A percentile compares a stretch with the other conserved stretches of the same genome.
Evolutionary conservation across 441 rosid genomes (phyloP).

Genomic region (Gossypium aridum): DNA sequence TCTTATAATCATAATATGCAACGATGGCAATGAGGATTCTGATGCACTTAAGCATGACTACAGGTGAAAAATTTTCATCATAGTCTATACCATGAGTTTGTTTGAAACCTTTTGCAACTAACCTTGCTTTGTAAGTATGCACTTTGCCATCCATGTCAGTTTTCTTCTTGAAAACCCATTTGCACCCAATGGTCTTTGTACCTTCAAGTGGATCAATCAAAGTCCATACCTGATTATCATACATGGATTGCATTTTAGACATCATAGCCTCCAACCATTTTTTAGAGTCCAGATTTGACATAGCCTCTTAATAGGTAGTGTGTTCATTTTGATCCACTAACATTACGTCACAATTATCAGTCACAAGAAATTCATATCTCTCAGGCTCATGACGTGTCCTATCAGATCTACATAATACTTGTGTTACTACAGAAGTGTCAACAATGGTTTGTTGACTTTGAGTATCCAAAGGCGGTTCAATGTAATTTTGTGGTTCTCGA

Average conservation of each 20-base stretch:
- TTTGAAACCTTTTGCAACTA: too few relatives aligned
- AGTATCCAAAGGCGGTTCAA: not conserved
- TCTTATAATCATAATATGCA: not conserved
- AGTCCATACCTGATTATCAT: too few relatives aligned
- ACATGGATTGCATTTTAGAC: not conserved
- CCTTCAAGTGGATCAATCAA: not conserved
- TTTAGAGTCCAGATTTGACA: not conserved
- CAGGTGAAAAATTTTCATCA: not conserved
- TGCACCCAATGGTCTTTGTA: not conserved
- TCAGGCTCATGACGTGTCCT: too few relatives aligned
- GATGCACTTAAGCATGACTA: not conserved
- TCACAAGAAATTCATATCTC: not conserved
- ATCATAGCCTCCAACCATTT: not conserved
- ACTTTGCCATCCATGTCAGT: too few relatives aligned
- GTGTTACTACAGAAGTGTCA: not conserved
- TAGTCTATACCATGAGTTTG: not conserved
- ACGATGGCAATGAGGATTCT: not conserved
- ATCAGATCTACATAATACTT: not conserved
- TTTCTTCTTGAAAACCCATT: not conserved
- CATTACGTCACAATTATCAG: too few relatives aligned
- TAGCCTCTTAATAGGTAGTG: not conserved
- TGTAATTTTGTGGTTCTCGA: not conserved
- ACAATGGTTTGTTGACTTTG: not conserved
- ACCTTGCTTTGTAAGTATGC: too few relatives aligned
- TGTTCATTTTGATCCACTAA: not conserved